Percentiles rank a stretch among this genome's conserved stretches.
Evolutionary conservation across 2,329 filamentous ascomycete species (phyloP).

Genomic region (Fusarium setosum): DNA sequence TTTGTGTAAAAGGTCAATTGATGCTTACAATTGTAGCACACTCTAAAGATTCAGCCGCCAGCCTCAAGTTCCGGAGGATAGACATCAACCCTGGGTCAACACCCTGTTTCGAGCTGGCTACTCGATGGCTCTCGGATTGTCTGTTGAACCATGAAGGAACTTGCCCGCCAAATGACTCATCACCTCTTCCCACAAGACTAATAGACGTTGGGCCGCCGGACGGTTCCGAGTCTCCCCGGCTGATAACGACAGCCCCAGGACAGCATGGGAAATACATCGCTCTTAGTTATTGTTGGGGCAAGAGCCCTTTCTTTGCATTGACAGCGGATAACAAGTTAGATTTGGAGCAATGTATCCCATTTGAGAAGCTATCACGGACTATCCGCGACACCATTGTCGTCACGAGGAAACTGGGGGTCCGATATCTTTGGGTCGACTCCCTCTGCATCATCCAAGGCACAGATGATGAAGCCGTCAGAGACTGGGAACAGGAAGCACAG

Average conservation of each 20-base stretch:
- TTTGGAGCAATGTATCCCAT: neutral
- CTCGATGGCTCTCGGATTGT: neutral
- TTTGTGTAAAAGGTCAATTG: neutral
- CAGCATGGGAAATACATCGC: neutral
- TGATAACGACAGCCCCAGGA: neutral
- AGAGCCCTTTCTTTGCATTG: neutral
- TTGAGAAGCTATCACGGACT: neutral
- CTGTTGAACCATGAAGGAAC: neutral
- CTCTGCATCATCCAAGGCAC: constrained; percentile 7
- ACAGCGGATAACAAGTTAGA: neutral
- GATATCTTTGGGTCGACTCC: constrained; percentile 8
- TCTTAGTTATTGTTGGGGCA: neutral
- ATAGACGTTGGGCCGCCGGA: neutral
- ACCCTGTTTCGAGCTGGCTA: neutral
- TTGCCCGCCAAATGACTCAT: neutral
- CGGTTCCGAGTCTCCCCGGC: neutral
- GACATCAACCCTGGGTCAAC: neutral
- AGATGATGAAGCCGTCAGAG: neutral
- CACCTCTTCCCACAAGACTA: neutral
- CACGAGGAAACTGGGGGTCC: neutral
- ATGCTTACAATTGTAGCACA: neutral
- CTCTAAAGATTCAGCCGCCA: neutral
- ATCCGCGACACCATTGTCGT: neutral
- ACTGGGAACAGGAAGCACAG: neutral
- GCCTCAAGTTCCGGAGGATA: neutral